A percentile compares a stretch with the other conserved stretches of the same genome.
Conservation (phyloP, 169 alveolate genomes). For the Eimeria acervulina region DNA sequence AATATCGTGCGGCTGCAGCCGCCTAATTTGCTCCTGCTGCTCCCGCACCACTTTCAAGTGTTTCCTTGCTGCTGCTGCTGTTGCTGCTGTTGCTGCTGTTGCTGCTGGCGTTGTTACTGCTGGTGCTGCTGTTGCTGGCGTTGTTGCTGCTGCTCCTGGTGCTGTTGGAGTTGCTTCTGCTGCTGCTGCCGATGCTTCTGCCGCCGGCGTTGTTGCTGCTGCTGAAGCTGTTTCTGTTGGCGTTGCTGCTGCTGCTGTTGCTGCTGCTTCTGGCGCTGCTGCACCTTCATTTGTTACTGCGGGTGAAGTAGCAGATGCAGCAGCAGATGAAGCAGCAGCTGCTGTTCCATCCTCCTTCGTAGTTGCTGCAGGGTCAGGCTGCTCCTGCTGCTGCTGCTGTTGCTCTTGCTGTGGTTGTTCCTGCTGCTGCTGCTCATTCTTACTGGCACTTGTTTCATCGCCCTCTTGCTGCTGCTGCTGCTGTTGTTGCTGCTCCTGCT, state of each 20-base stretch:
- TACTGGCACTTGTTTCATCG: background rate
- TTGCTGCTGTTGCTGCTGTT: background rate
- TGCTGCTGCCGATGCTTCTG: no score
- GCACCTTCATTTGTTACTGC: no score
- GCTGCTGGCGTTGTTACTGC: background rate
- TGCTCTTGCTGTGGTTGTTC: background rate
- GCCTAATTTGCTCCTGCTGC: slow-evolving; percentile 16
- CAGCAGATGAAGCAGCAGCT: no score
- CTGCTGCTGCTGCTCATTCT: background rate
- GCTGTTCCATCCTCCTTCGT: background rate
- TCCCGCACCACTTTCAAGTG: background rate
- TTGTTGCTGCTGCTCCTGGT: background rate
- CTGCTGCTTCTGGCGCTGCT: no score
- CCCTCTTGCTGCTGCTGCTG: background rate
- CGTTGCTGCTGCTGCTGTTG: background rate
- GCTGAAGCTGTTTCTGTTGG: background rate
- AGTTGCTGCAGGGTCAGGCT: slow-evolving; percentile 6
- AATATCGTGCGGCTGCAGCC: slow-evolving; percentile 33
- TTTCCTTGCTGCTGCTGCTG: background rate
- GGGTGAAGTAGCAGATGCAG: no score
- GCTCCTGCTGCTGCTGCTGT: background rate
- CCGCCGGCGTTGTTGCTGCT: no score
- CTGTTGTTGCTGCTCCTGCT: background rate
- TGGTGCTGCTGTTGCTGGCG: background rate
- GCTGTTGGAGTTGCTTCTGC: background rate